Percentiles rank a stretch among this genome's conserved stretches.
Conservation (phyloP, 1,139 yeast species). For the Yamadazyma membranifaciens region DNA sequence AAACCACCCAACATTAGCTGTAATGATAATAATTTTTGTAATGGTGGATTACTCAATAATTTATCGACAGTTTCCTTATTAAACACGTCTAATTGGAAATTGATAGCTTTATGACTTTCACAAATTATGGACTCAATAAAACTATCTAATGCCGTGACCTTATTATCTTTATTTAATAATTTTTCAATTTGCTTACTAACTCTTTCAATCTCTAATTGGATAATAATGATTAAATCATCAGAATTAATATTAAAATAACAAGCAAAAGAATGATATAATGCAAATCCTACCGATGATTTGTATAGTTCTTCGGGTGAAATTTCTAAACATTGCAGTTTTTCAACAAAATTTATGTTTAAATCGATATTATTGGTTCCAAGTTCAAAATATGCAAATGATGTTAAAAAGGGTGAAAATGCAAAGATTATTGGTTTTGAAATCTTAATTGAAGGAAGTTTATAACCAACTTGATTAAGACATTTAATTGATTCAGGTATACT, state of each 20-base stretch:
- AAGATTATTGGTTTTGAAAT: slow-evolving; percentile 31
- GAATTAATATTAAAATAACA: slow-evolving; percentile 63
- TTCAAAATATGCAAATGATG: slow-evolving; percentile 45
- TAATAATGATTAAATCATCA: slow-evolving; percentile 64
- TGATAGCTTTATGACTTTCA: slow-evolving; percentile 69
- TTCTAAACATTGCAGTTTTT: slow-evolving; percentile 19
- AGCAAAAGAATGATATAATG: slow-evolving; percentile 63
- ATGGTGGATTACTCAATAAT: slow-evolving; percentile 68
- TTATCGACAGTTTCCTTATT: slow-evolving; percentile 69
- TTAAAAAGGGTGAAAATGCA: slow-evolving; percentile 56
- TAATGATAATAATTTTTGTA: slow-evolving; percentile 61
- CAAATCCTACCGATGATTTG: slow-evolving; percentile 56
- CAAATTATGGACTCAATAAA: slow-evolving; percentile 48
- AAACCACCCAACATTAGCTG: slow-evolving; percentile 68
- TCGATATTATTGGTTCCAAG: slow-evolving; percentile 17
- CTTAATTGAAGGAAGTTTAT: slow-evolving; percentile 35
- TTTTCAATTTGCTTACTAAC: slow-evolving; percentile 17
- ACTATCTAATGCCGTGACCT: slow-evolving; percentile 26
- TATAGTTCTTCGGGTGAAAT: slow-evolving; percentile 31
- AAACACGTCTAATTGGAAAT: slow-evolving; percentile 62
- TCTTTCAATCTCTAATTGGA: slow-evolving; percentile 44
- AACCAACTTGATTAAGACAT: slow-evolving; percentile 57
- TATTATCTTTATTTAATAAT: slow-evolving; percentile 17
- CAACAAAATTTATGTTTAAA: slow-evolving; percentile 30
- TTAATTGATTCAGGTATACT: slow-evolving; percentile 1